These are phyloP conservation scores for Tranzscheliella williamsii DNA, from an alignment of 1,284 basidiomycete genomes.

Conservation along the genomic window DNA sequence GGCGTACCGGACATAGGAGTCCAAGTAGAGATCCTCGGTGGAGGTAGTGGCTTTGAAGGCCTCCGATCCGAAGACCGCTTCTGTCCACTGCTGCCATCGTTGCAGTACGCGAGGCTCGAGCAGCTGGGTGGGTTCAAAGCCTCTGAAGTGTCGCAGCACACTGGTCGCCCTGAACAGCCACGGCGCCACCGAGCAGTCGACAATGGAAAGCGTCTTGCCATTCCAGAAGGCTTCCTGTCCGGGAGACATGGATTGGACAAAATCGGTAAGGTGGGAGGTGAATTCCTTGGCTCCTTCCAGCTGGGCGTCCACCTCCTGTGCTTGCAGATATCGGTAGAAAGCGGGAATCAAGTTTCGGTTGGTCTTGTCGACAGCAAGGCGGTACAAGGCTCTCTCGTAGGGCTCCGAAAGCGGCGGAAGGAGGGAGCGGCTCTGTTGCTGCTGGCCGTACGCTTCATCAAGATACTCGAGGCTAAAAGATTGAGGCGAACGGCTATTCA, in stretches of 20 bases:
- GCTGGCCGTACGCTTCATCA: constrained; percentile 69
- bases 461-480: constrained; percentile 74
- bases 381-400: constrained; percentile 71
- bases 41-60: constrained; percentile 73
- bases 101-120: constrained; percentile 64
- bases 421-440: constrained; percentile 61
- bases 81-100: constrained; percentile 67
- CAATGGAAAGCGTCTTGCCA: constrained; percentile 68
- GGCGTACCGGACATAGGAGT: constrained; percentile 67
- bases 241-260: constrained; percentile 66
- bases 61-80: constrained; percentile 68
- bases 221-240: constrained; percentile 66
- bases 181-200: constrained; percentile 75
- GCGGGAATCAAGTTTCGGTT: constrained; percentile 71
- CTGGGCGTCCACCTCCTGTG: constrained; percentile 70
- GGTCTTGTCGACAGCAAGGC: constrained; percentile 72
- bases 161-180: constrained; percentile 73
- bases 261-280: constrained; percentile 66
- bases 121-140: constrained; percentile 65
- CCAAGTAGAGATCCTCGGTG: constrained; percentile 72
- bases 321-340: constrained; percentile 78
- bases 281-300: constrained; percentile 69
- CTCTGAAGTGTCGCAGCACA: constrained; percentile 73
- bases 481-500: too few species aligned
- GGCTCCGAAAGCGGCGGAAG: constrained; percentile 69